Conservation (phyloP, 2,329 filamentous ascomycete genomes). For the Eutypella sp. region DNA sequence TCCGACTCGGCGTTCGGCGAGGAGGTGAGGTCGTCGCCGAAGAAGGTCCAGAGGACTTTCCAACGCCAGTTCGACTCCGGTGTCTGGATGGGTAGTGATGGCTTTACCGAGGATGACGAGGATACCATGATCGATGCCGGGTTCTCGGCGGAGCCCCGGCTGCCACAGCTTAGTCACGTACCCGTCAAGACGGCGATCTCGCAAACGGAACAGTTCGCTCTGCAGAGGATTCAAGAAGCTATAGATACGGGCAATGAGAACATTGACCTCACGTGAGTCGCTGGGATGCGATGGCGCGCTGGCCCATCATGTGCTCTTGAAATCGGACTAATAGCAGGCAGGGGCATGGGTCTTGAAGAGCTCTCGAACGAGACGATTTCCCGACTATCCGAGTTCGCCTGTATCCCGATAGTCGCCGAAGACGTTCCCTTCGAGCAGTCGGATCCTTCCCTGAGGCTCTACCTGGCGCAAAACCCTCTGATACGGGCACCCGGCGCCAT, state of each 20-base stretch:
- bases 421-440: slow-evolving; percentile 56
- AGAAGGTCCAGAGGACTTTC: slow-evolving; percentile 45
- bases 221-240: slow-evolving; percentile 43
- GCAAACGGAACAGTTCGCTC: slow-evolving; percentile 39
- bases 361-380: slow-evolving; percentile 54
- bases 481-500: slow-evolving; percentile 52
- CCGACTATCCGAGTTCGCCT: slow-evolving; percentile 50
- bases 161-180: slow-evolving; percentile 33
- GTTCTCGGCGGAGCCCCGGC: slow-evolving; percentile 27
- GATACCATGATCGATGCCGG: slow-evolving; percentile 34
- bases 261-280: slow-evolving; percentile 59
- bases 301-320: too few species aligned
- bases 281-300: too few species aligned
- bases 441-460: slow-evolving; percentile 56
- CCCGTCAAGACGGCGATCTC: slow-evolving; percentile 25
- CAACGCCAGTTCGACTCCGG: slow-evolving; percentile 62
- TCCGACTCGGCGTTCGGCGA: slow-evolving; percentile 45
- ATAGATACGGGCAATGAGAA: slow-evolving; percentile 54
- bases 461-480: slow-evolving; percentile 56
- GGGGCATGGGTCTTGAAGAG: slow-evolving; percentile 20
- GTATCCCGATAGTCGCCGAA: slow-evolving; percentile 48
- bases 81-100: slow-evolving; percentile 63
- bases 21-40: slow-evolving; percentile 27
- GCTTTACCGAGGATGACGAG: slow-evolving; percentile 39
- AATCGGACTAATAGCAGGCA: slow-evolving; percentile 3